These are phyloP conservation scores for Rhizopogon vinicolor DNA, from an alignment of 768 basidiomycete genomes.

Conservation along the genomic window DNA sequence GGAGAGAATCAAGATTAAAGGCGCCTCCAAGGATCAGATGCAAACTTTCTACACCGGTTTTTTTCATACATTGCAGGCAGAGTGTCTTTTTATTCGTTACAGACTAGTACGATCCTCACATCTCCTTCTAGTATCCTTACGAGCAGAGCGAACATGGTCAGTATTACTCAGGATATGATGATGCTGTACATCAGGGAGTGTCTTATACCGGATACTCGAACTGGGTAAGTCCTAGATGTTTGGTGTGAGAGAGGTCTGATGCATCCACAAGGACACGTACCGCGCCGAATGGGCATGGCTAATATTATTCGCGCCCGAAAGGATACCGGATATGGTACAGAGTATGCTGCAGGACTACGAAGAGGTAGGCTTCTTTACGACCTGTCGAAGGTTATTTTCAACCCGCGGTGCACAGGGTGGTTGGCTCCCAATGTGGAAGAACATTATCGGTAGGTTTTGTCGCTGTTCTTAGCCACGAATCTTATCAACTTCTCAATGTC, in stretches of 20 bases:
- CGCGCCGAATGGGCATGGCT: slow-evolving; percentile 79
- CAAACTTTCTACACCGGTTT: slow-evolving; percentile 57
- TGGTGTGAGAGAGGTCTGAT: background rate
- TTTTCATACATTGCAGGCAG: slow-evolving; percentile 58
- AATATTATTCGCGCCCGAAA: slow-evolving; percentile 71
- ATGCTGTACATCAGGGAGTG: slow-evolving; percentile 53
- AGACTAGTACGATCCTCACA: background rate
- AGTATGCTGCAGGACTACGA: slow-evolving; percentile 80
- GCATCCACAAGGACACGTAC: slow-evolving; percentile 61
- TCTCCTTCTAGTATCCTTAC: slow-evolving; percentile 58
- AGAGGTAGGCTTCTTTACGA: slow-evolving; percentile 36
- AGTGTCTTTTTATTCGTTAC: background rate
- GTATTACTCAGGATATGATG: slow-evolving; percentile 80
- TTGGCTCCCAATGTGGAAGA: slow-evolving; percentile 92
- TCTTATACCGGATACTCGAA: slow-evolving; percentile 81
- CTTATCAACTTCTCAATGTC: background rate
- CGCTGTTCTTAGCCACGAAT: background rate
- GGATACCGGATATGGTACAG: slow-evolving; percentile 68
- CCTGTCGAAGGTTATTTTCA: background rate
- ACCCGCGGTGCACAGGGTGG: slow-evolving; percentile 42
- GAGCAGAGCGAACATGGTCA: slow-evolving; percentile 61
- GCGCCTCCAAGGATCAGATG: slow-evolving; percentile 43
- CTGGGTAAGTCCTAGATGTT: slow-evolving; percentile 44
- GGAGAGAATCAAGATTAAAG: slow-evolving; percentile 43
- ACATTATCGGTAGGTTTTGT: slow-evolving; percentile 51